Base-by-base conservation (phyloP, 495 filamentous ascomycete genomes). In the Penicillium atrosanguineum region DNA sequence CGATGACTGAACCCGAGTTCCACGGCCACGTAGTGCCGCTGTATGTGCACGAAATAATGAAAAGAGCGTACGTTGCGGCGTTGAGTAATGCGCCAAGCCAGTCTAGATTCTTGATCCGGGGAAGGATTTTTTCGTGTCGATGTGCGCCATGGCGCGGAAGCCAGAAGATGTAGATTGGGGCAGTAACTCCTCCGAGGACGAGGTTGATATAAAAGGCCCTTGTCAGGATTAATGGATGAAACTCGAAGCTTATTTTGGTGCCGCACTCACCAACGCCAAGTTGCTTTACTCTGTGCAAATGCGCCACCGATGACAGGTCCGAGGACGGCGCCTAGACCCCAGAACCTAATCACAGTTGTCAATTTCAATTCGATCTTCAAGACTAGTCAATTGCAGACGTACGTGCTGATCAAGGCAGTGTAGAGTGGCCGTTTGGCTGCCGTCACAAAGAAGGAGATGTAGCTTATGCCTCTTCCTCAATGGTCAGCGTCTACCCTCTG, bases 111-210 rank as follows among this genome's bases (percentile, higher is more conserved):
- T 75, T 46, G 38, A 36, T 78, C 20, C n/a, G 28, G 3, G 9
- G 28, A 50, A 50, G 21, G 41, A 1, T 64, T 46, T 1, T 68
- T 63, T 21, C 70, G 71, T 0, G 71, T 4, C 26, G 69, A 6
- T 59, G 63, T 1, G 81, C 78, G 49, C 79, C 67, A 46, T 71
- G 60, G 14, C 69, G 58, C 0, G 80, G 80, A 12, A 86, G 60
- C 36, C 80, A 46, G 58, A 83, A 78, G 36, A 87, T 6, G 57
- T 80, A 86, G 39, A 78, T 69, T 0, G 85, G 85, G 1, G 74
- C 64, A 21, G 74, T 74, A 6, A 74, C 51, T 8, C 57, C 84
- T 19, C 73, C 76, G 21, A 85, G 64, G 25, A 72, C 52, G 15
- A 86, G 67, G 59, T 86, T 89, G 64, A 89, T 60, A 19, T 68